Conservation (phyloP, 2,329 filamentous ascomycete genomes). For the Ciborinia camelliae region DNA sequence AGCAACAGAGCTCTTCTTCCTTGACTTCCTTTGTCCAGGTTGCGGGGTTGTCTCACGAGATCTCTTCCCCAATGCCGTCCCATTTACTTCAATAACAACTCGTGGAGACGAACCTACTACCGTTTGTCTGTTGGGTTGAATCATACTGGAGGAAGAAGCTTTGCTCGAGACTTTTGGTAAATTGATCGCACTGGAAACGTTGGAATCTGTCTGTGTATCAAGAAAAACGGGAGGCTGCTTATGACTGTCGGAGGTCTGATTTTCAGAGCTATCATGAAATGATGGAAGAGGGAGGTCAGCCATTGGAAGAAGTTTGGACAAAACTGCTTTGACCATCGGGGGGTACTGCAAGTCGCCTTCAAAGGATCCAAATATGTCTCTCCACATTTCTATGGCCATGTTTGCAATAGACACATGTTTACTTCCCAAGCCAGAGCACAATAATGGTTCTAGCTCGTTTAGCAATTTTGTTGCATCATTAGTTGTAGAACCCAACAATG, state of each 20-base stretch:
- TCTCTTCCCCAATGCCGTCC: slow-evolving; percentile 24
- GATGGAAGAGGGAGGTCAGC: slow-evolving; percentile 50
- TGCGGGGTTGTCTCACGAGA: slow-evolving; percentile 36
- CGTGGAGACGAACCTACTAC: slow-evolving; percentile 25
- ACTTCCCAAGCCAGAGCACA: slow-evolving; percentile 56
- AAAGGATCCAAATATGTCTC: slow-evolving; percentile 60
- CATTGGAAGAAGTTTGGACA: slow-evolving; percentile 58
- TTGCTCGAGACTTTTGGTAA: slow-evolving; percentile 13
- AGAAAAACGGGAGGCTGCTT: slow-evolving; percentile 39
- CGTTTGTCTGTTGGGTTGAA: not conserved
- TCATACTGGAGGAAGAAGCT: not conserved
- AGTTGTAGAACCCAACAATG: slow-evolving; percentile 35
- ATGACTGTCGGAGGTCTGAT: slow-evolving; percentile 34
- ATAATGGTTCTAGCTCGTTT: slow-evolving; percentile 50
- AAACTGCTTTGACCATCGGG: slow-evolving; percentile 55
- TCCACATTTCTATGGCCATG: slow-evolving; percentile 63
- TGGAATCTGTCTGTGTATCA: slow-evolving; percentile 36
- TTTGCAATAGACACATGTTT: slow-evolving; percentile 54
- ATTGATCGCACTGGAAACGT: not conserved
- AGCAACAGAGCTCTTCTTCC: slow-evolving; percentile 42
- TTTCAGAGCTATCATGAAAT: slow-evolving; percentile 41
- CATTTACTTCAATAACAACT: slow-evolving; percentile 26
- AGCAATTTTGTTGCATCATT: slow-evolving; percentile 45
- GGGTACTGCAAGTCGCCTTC: slow-evolving; percentile 60
- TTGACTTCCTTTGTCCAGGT: slow-evolving; percentile 38